phyloP scores from a whole-genome alignment of 164 flowering plant genomes.

The Vitis rupestris region DNA sequence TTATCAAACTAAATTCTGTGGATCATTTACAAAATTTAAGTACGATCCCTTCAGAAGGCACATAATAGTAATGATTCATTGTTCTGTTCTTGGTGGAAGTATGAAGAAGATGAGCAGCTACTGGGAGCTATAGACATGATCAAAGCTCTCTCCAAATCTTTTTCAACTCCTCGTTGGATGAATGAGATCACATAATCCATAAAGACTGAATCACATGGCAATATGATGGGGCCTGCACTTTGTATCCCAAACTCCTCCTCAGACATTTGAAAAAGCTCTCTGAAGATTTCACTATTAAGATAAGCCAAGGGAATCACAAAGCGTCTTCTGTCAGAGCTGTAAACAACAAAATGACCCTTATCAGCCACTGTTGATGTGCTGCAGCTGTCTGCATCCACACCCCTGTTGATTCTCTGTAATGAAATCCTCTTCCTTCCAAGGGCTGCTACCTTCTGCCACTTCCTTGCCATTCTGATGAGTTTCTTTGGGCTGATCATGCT shows the following conservation, averaged over 20 bases:
- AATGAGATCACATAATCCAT: slow-evolving; percentile 4
- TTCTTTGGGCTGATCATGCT: slow-evolving; percentile 12
- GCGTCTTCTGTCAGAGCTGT: background rate
- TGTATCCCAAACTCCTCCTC: slow-evolving; percentile 5
- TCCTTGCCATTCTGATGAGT: slow-evolving; percentile 1
- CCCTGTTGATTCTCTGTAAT: background rate
- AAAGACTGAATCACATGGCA: background rate
- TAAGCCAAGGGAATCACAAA: background rate
- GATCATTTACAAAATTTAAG: too few species aligned
- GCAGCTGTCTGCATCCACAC: too few species aligned
- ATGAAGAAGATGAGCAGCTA: background rate
- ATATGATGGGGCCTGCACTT: background rate
- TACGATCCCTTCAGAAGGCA: too few species aligned
- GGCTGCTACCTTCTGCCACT: slow-evolving; percentile 3
- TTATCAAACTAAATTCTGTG: too few species aligned
- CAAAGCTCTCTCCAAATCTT: slow-evolving; percentile 7
- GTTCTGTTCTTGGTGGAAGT: too few species aligned
- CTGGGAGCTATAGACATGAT: background rate
- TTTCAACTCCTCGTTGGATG: background rate
- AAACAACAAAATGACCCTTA: slow-evolving; percentile 8
- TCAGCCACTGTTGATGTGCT: background rate
- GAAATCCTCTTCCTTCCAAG: background rate
- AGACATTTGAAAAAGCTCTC: slow-evolving; percentile 4
- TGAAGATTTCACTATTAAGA: background rate
- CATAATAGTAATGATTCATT: too few species aligned